These are phyloP conservation scores for Blastocystis sp. DNA, from an alignment of 352 stramenopile genomes.

Conservation along the genomic window DNA sequence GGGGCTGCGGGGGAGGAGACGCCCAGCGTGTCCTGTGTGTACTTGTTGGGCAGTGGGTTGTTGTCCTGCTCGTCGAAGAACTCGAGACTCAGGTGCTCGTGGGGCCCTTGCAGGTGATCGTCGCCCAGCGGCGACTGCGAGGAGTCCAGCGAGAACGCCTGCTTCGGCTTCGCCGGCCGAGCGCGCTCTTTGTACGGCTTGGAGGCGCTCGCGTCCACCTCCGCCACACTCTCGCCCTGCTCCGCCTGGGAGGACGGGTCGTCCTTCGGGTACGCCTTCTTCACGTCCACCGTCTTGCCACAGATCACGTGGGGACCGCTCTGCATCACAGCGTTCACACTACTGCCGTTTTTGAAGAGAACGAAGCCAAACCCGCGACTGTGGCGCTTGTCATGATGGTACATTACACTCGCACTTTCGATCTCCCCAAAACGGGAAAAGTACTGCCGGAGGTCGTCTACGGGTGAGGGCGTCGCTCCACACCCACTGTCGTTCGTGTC, in stretches of 20 bases:
- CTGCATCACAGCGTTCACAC: conserved; percentile 11
- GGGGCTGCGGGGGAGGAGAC: neutral
- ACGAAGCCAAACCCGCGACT: conserved; percentile 27
- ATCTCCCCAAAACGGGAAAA: conserved; percentile 46
- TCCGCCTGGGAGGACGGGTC: neutral
- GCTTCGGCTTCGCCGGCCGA: neutral
- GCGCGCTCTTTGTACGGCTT: neutral
- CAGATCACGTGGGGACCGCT: neutral
- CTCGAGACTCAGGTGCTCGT: neutral
- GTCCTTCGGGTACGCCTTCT: conserved; percentile 37
- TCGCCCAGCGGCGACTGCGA: neutral
- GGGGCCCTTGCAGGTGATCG: neutral
- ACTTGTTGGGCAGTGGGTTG: conserved; percentile 24
- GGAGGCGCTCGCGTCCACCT: neutral
- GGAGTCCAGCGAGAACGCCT: neutral
- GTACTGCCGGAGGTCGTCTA: conserved; percentile 9
- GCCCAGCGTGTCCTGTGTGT: neutral
- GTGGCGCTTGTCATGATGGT: conserved; percentile 45
- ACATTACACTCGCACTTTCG: conserved; percentile 21
- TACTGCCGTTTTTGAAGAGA: neutral
- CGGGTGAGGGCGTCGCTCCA: neutral
- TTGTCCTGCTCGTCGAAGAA: conserved; percentile 62
- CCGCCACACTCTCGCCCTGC: too few species aligned
- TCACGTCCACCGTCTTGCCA: conserved; percentile 7
- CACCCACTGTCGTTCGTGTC: neutral